Percentiles rank a stretch among this genome's conserved stretches.
Evolutionary conservation across 345 rosid species (phyloP).

Genomic region (Isatis tinctoria): DNA sequence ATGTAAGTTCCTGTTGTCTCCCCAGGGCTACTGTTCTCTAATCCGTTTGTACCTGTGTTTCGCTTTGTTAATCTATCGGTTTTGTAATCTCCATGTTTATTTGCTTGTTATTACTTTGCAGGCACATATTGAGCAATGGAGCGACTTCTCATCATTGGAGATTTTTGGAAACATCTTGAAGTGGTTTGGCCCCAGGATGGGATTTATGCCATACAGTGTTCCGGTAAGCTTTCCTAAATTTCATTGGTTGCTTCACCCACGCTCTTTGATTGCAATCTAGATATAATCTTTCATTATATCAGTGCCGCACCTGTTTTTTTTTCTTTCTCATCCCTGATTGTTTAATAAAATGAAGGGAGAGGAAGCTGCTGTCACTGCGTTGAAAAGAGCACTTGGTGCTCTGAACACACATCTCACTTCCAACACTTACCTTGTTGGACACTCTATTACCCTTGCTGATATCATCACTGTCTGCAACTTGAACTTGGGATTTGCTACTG

Average conservation of each 20-base stretch:
- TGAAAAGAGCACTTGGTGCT: constrained; percentile 82
- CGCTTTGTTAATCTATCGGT: background rate
- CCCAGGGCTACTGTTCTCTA: background rate
- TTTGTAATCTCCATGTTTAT: background rate
- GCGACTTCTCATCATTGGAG: constrained; percentile 72
- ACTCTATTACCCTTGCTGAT: constrained; percentile 86
- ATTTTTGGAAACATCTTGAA: constrained; percentile 49
- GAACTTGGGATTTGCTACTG: constrained; percentile 39
- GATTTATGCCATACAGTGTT: constrained; percentile 51
- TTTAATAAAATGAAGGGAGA: constrained; percentile 50
- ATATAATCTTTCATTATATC: background rate
- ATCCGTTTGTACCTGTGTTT: background rate
- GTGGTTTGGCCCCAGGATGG: constrained; percentile 74
- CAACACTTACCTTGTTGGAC: constrained; percentile 87
- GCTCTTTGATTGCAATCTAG: background rate
- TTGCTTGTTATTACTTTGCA: constrained; percentile 25
- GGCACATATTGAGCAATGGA: constrained; percentile 97
- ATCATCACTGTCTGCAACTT: constrained; percentile 75
- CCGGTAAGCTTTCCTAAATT: constrained; percentile 44
- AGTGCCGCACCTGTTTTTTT: background rate
- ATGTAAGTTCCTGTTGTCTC: constrained; percentile 39
- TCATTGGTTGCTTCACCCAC: background rate
- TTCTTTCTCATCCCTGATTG: background rate
- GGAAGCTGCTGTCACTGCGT: constrained; percentile 63
- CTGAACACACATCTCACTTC: constrained; percentile 68